Evolutionary conservation across 2,329 filamentous ascomycete species (phyloP).

Genomic region (Epichloe sylvatica): DNA sequence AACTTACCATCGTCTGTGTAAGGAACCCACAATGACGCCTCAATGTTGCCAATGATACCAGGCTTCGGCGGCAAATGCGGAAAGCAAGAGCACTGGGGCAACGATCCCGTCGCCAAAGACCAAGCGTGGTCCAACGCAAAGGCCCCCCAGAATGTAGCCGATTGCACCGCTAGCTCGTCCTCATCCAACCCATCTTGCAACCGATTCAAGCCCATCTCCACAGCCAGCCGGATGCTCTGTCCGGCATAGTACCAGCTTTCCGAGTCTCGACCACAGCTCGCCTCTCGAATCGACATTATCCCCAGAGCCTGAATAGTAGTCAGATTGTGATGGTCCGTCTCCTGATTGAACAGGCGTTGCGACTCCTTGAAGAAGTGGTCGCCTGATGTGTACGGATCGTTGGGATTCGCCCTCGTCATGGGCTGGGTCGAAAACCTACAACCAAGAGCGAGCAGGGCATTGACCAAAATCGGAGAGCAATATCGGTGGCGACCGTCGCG

Average conservation of each 20-base stretch:
- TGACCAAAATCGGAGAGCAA: conserved; percentile 54
- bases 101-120: conserved; percentile 48
- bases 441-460: conserved; percentile 50
- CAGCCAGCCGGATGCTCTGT: conserved; percentile 55
- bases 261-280: conserved; percentile 57
- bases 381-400: conserved; percentile 50
- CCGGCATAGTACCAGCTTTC: conserved; percentile 61
- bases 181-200: conserved; percentile 33
- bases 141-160: conserved; percentile 50
- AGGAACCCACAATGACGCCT: conserved; percentile 45
- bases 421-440: conserved; percentile 55
- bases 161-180: conserved; percentile 43
- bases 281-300: conserved; percentile 63
- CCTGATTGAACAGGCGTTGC: conserved; percentile 43
- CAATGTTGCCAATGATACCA: conserved; percentile 44
- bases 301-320: conserved; percentile 63
- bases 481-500: conserved; percentile 44
- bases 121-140: conserved; percentile 51
- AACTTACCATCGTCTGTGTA: conserved; percentile 43
- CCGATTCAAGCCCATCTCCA: conserved; percentile 57
- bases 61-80: conserved; percentile 45
- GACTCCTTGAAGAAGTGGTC: conserved; percentile 64
- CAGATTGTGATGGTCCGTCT: conserved; percentile 44
- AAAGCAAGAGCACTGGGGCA: conserved; percentile 46
- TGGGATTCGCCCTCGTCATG: conserved; percentile 46